Conservation (phyloP, 495 filamentous ascomycete genomes). For the Penicillium argentinense region DNA sequence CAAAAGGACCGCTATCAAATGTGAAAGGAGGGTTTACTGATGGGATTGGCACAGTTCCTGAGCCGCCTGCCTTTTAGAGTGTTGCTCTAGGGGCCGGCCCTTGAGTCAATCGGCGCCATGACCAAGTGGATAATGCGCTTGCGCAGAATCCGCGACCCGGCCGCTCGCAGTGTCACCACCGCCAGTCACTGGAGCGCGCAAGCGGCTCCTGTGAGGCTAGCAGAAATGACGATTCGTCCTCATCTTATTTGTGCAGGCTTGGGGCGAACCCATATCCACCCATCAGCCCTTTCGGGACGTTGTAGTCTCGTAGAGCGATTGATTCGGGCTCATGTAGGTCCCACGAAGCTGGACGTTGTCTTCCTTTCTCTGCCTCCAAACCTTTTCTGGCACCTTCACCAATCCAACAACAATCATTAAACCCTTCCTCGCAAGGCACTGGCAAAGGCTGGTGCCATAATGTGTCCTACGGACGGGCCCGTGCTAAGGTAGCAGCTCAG, state of each 20-base stretch:
- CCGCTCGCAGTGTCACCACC: background rate
- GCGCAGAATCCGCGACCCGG: slow-evolving; percentile 10
- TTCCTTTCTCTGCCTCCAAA: background rate
- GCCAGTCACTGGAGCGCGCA: slow-evolving; percentile 3
- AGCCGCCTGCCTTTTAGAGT: too few species aligned
- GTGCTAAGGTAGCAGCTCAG: too few species aligned
- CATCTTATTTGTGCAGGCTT: slow-evolving; percentile 10
- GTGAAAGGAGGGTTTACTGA: too few species aligned
- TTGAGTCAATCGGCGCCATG: too few species aligned
- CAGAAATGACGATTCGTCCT: slow-evolving; percentile 2
- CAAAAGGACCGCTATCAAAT: too few species aligned
- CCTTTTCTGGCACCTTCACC: too few species aligned
- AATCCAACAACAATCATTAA: too few species aligned
- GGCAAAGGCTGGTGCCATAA: too few species aligned
- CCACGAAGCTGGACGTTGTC: background rate
- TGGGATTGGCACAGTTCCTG: too few species aligned
- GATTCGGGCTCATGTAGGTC: slow-evolving; percentile 6
- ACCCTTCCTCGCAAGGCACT: too few species aligned
- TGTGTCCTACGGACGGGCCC: too few species aligned
- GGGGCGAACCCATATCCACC: background rate
- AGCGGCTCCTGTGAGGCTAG: slow-evolving; percentile 13
- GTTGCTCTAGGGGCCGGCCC: too few species aligned
- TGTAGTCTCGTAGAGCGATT: slow-evolving; percentile 5
- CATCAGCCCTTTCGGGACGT: background rate
- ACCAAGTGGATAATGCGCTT: slow-evolving; percentile 15